Evolutionary conservation across 306 rosid genomes (phyloP), one percentile per base, ranked within the genome.

Genomic region (Prosopis cineraria): DNA sequence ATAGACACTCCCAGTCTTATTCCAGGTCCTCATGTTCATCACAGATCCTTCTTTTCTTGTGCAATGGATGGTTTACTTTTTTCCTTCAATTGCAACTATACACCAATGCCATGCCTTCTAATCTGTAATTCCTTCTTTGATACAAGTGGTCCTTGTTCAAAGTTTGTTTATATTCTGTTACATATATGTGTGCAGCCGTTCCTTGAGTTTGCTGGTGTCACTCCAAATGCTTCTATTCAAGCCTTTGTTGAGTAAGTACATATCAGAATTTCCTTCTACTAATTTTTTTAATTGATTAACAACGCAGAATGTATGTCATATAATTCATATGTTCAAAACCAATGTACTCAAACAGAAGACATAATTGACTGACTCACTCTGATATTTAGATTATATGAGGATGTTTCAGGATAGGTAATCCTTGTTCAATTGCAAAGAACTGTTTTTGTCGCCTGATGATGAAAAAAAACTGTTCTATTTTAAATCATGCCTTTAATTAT

Each of bases 141-240:
- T 71, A 8, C 56, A 30, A 52, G 31, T 56, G 78, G 34, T 80
- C 27, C 66, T 62, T 22, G 25, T 77, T 74, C 56, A 22, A 44
- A 70, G 22, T 19, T 55, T 44, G 50, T 44, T 75, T 37, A 25
- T 44, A 52, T 58, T 78, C 87, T 58, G 62, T 67, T 73, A 19
- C 67, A 47, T 66, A 77, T 75, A 78, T 89, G 47, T 72, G 58
- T 76, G 83, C 97, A 92, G 99, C 99, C 98, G 53, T 78, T 84
- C 64, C 85, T 95, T 30, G 89, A 75, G 53, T 77, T 68, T 74
- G 81, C 75, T 10, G 88, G 70, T 78, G 64, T 87, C 60, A 58
- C 88, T 39, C 34, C 52, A 82, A 85, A 78, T 87, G 74, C 91
- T 29, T 40, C 52, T 12, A 74, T 93, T 68, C 87, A 88, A 80